These are phyloP conservation scores for Flaveria sonorensis DNA, from an alignment of 129 eudicot genomes.

Conservation along the genomic window DNA sequence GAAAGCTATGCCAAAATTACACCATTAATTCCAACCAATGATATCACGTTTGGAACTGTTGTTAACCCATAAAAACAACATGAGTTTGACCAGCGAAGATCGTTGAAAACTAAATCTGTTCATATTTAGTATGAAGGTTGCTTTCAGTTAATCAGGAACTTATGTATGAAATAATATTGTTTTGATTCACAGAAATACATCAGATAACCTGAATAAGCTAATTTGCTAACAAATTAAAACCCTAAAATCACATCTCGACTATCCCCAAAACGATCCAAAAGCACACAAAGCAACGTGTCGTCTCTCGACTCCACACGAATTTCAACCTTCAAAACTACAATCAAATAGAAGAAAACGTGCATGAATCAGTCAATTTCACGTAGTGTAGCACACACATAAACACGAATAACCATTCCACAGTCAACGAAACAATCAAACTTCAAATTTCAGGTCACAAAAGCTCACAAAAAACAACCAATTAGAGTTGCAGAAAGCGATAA, in stretches of 20 bases:
- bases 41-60: too few species aligned
- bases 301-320: not conserved
- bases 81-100: too few species aligned
- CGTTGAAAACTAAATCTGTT: too few species aligned
- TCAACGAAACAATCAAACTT: conserved; percentile 6
- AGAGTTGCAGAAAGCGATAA: not conserved
- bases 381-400: not conserved
- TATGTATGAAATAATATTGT: too few species aligned
- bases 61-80: too few species aligned
- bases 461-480: not conserved
- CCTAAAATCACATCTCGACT: conserved; percentile 2
- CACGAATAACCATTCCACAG: not conserved
- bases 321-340: not conserved
- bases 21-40: too few species aligned
- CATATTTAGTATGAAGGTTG: too few species aligned
- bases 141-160: too few species aligned
- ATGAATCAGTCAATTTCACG: not conserved
- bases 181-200: too few species aligned
- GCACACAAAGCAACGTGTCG: not conserved
- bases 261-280: not conserved
- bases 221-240: not conserved
- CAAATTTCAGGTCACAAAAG: not conserved
- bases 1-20: too few species aligned
- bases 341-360: not conserved
- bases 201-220: not conserved